Conservation (phyloP, 768 basidiomycete genomes). For the Agaricus blazei region DNA sequence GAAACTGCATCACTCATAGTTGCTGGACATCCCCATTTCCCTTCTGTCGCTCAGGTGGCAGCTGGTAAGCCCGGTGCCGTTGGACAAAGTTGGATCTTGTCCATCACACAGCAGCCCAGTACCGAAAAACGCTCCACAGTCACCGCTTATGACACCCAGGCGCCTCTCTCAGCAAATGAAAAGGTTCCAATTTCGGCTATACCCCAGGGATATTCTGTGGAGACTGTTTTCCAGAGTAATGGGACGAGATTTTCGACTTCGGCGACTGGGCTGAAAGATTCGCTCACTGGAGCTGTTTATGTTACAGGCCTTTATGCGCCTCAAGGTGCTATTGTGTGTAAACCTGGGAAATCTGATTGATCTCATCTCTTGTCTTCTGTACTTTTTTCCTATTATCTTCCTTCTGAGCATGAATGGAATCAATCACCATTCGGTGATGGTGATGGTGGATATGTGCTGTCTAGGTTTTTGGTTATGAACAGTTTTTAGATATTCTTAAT, state of each 20-base stretch:
- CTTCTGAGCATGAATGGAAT: not conserved
- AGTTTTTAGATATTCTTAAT: no score
- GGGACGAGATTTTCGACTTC: slow-evolving; percentile 52
- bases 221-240: slow-evolving; percentile 71
- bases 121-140: slow-evolving; percentile 8
- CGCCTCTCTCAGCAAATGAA: slow-evolving; percentile 42
- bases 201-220: slow-evolving; percentile 32
- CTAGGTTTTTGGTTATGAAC: no score
- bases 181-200: slow-evolving; percentile 29
- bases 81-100: slow-evolving; percentile 57
- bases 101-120: slow-evolving; percentile 28
- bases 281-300: slow-evolving; percentile 42
- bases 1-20: slow-evolving; percentile 38
- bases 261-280: slow-evolving; percentile 48
- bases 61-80: slow-evolving; percentile 32
- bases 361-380: not conserved
- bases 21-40: slow-evolving; percentile 66
- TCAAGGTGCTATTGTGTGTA: slow-evolving; percentile 49
- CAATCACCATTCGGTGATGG: no score
- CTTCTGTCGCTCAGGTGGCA: slow-evolving; percentile 39
- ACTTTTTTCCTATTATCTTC: not conserved
- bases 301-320: slow-evolving; percentile 55
- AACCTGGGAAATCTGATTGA: slow-evolving; percentile 13
- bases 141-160: slow-evolving; percentile 33
- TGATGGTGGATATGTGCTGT: no score